These are phyloP conservation scores for Tulasnella sp. DNA, from an alignment of 768 basidiomycete genomes.

Conservation along the genomic window DNA sequence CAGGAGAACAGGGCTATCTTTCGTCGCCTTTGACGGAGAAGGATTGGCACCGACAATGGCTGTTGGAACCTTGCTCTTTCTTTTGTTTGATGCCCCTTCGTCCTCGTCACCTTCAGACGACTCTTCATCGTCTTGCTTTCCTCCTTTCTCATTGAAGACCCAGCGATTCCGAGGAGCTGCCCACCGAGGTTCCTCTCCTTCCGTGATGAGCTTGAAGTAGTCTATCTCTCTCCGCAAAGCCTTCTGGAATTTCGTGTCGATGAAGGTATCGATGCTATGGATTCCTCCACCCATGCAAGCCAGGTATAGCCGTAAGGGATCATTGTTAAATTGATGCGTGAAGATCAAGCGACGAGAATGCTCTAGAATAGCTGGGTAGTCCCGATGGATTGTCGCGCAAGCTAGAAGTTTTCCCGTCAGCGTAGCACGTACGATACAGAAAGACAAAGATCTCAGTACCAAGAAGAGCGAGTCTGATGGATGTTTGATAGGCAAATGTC, in stretches of 20 bases:
- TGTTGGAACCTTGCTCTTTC: slow-evolving; percentile 33
- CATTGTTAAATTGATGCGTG: slow-evolving; percentile 79
- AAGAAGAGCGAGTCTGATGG: slow-evolving; percentile 70
- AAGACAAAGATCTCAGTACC: slow-evolving; percentile 45
- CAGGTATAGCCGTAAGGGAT: slow-evolving; percentile 71
- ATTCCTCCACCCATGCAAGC: slow-evolving; percentile 70
- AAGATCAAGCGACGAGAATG: slow-evolving; percentile 73
- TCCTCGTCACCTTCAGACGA: slow-evolving; percentile 40
- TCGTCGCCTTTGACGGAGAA: slow-evolving; percentile 42
- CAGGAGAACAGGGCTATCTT: slow-evolving; percentile 65
- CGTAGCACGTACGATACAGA: background rate
- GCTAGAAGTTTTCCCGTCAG: slow-evolving; percentile 44
- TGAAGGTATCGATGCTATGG: slow-evolving; percentile 68
- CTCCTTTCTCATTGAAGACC: slow-evolving; percentile 36
- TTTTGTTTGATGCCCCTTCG: slow-evolving; percentile 12
- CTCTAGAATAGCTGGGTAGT: slow-evolving; percentile 59
- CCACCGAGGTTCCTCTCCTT: slow-evolving; percentile 63
- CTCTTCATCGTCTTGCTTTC: slow-evolving; percentile 31
- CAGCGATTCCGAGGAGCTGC: slow-evolving; percentile 57
- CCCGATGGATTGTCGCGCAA: slow-evolving; percentile 59
- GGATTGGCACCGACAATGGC: slow-evolving; percentile 39
- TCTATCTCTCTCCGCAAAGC: slow-evolving; percentile 77
- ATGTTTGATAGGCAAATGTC: slow-evolving; percentile 51
- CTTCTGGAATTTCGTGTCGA: slow-evolving; percentile 75
- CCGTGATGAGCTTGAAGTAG: slow-evolving; percentile 60